Evolutionary conservation across 2,329 filamentous ascomycete genomes (phyloP).

Genomic region (Rutstroemia sp.): DNA sequence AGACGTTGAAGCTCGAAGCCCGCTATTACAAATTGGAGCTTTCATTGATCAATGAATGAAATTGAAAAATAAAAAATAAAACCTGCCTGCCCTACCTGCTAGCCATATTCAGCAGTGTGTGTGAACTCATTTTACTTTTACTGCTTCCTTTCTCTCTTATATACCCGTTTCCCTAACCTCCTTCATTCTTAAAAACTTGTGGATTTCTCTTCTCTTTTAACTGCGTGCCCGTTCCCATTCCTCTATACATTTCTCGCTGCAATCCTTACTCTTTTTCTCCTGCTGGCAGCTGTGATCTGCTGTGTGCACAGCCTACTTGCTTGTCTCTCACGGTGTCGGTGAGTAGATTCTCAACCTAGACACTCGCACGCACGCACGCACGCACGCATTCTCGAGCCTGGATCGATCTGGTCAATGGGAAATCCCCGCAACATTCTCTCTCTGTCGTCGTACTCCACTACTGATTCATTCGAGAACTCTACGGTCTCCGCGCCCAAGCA

Average conservation of each 20-base stretch:
- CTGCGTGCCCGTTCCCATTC: conserved; percentile 23
- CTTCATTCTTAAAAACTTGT: conserved; percentile 27
- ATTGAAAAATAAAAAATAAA: conserved; percentile 5
- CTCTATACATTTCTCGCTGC: conserved; percentile 28
- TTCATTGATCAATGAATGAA: conserved; percentile 8
- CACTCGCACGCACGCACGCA: too few relatives aligned
- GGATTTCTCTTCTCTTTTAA: conserved; percentile 12
- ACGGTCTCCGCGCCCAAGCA: conserved; percentile 13
- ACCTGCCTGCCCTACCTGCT: conserved; percentile 21
- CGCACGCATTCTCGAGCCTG: conserved; percentile 25
- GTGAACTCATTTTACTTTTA: neutral
- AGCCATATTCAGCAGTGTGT: conserved; percentile 7
- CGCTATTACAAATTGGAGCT: too few relatives aligned
- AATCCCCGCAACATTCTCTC: conserved; percentile 19
- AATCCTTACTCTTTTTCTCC: conserved; percentile 26
- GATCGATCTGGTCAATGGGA: conserved; percentile 21
- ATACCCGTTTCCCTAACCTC: conserved; percentile 26
- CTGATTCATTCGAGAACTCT: conserved; percentile 17
- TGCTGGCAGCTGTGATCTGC: conserved; percentile 14
- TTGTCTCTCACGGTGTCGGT: neutral
- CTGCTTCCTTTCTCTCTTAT: conserved; percentile 15
- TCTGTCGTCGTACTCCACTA: conserved; percentile 13
- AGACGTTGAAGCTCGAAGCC: conserved; percentile 9
- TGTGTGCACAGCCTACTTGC: conserved; percentile 15
- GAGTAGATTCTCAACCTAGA: conserved; percentile 14